Evolutionary conservation across 805 yeast genomes (phyloP).

Genomic region (Pichia manshurica): DNA sequence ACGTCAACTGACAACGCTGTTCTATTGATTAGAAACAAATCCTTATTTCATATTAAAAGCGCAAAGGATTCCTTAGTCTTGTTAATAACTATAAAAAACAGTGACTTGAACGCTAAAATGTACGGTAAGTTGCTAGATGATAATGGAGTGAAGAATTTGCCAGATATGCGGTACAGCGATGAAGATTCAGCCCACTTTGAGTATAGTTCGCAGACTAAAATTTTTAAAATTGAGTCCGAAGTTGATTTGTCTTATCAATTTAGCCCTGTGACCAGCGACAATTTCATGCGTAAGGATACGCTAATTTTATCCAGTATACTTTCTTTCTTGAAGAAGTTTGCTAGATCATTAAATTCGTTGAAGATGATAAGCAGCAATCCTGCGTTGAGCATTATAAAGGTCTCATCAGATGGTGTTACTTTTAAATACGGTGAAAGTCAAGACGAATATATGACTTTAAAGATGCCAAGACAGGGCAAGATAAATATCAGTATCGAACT

Average conservation of each 20-base stretch:
- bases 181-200: conserved; percentile 22
- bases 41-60: conserved; percentile 33
- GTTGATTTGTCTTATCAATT: conserved; percentile 24
- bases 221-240: conserved; percentile 28
- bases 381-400: conserved; percentile 23
- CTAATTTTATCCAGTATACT: conserved; percentile 21
- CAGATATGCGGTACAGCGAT: conserved; percentile 24
- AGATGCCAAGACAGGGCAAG: conserved; percentile 17
- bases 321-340: conserved; percentile 25
- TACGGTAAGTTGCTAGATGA: conserved; percentile 30
- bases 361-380: conserved; percentile 27
- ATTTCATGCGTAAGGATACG: not conserved
- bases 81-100: conserved; percentile 24
- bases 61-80: conserved; percentile 33
- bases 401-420: conserved; percentile 25
- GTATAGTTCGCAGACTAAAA: conserved; percentile 21
- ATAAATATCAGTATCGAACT: conserved; percentile 24
- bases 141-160: conserved; percentile 22
- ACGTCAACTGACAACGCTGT: conserved; percentile 24
- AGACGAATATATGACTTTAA: conserved; percentile 25
- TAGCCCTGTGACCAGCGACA: not conserved
- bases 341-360: conserved; percentile 26
- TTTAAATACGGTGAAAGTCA: conserved; percentile 28
- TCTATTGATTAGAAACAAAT: conserved; percentile 31
- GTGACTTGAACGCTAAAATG: conserved; percentile 28